Base-by-base conservation (phyloP, 805 yeast species). In the Pichia kluyveri region DNA sequence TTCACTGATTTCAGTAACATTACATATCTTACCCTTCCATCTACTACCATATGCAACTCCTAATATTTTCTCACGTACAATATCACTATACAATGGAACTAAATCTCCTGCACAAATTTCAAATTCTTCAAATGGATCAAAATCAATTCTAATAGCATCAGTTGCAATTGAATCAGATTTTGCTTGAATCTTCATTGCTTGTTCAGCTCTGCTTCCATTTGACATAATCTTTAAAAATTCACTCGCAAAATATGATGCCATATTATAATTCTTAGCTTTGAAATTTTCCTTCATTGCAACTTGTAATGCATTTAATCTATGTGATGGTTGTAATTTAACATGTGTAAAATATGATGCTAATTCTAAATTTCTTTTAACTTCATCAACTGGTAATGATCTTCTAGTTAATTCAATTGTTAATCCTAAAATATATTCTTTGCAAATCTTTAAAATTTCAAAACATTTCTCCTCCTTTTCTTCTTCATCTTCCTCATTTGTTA, bases 251-350 rank as follows among this genome's bases (percentile, higher is more conserved):
- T 80, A 82, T 8, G 96, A 80, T 1, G 99, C 96, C 51, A 84
- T 78, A 4, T 90, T 83, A 69, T 69, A 93, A 69, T 93, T 91
- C 66, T 90, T 89, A 63, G 83, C 75, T 63, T 85, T 86, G 76
- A 86, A 89, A 38, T 93, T 80, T 70, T 87, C 95, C 41, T 85
- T 81, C 93, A 91, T 86, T 38, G 99, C 99, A 48, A 89, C 96
- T 65, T 88, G 95, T 58, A 89, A 73, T 12, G 98, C 96, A 60
- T 88, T 83, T 46, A 83, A 79, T 51, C 84, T 79, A 67, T 93
- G 99, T 8, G 84, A 83, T 36, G 86, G 82, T 54, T 84, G 87
- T 57, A 93, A 75, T 54, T 84, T 78, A 28, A 90, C 83, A 61
- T 79, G 82, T 14, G 99, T 88, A 72, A 93, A 95, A 68, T 91